These are phyloP conservation scores for Chaetomiaceae sp. DNA, from an alignment of 2,329 filamentous ascomycete genomes.

Conservation along the genomic window DNA sequence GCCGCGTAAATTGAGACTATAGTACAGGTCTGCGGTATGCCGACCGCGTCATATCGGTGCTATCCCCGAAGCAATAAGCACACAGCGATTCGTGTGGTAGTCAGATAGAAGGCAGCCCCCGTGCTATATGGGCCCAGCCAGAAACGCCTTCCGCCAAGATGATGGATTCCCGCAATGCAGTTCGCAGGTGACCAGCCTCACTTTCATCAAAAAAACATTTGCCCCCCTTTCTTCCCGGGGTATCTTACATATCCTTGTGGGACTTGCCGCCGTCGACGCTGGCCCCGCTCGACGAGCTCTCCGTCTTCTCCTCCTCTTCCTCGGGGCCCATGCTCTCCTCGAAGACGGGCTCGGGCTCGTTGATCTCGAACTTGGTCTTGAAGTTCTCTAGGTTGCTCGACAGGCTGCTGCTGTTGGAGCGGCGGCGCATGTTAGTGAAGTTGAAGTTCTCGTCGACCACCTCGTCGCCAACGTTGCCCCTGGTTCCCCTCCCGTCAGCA, in stretches of 20 bases:
- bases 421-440: slow-evolving; percentile 79
- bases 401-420: slow-evolving; percentile 82
- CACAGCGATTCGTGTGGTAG: slow-evolving; percentile 20
- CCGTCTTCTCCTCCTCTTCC: slow-evolving; percentile 55
- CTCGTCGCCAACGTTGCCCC: slow-evolving; percentile 81
- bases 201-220: background rate
- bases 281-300: slow-evolving; percentile 55
- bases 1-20: slow-evolving; percentile 12
- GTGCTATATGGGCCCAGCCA: slow-evolving; percentile 14
- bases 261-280: slow-evolving; percentile 49
- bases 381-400: slow-evolving; percentile 68
- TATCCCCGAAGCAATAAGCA: slow-evolving; percentile 14
- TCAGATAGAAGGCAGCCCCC: slow-evolving; percentile 23
- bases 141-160: slow-evolving; percentile 22
- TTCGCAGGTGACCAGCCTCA: slow-evolving; percentile 21
- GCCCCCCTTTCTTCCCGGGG: too few species aligned
- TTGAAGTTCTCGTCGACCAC: slow-evolving; percentile 78
- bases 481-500: slow-evolving; percentile 36
- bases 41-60: slow-evolving; percentile 15
- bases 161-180: slow-evolving; percentile 21
- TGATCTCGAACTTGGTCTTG: slow-evolving; percentile 94
- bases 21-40: slow-evolving; percentile 19
- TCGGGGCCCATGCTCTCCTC: slow-evolving; percentile 72
- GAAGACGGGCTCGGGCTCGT: slow-evolving; percentile 86
- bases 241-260: slow-evolving; percentile 25